Evolutionary conservation across 1,284 basidiomycete genomes (phyloP).

Genomic region (Pterulicium gracile): DNA sequence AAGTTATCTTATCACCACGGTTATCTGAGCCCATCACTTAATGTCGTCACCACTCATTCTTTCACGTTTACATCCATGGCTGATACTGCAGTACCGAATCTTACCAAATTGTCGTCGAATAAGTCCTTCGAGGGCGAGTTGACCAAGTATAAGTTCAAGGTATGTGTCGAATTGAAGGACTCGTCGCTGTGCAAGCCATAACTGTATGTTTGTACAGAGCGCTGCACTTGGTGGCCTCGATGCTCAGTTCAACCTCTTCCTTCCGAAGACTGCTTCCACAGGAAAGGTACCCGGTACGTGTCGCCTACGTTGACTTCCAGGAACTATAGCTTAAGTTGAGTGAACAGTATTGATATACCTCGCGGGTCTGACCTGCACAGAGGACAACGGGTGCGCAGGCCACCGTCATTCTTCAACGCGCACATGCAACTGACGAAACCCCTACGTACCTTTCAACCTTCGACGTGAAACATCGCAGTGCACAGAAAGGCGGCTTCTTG

Average conservation of each 20-base stretch:
- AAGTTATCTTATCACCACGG: too few species aligned
- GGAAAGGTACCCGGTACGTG: constrained; percentile 48
- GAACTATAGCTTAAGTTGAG: too few species aligned
- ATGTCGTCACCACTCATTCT: too few species aligned
- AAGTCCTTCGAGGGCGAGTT: constrained; percentile 73
- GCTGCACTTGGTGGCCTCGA: constrained; percentile 68
- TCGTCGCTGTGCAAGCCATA: constrained; percentile 1
- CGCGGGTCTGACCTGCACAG: constrained; percentile 90
- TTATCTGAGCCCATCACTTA: too few species aligned
- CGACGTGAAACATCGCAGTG: constrained; percentile 32
- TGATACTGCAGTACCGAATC: too few species aligned
- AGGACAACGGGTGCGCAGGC: constrained; percentile 83
- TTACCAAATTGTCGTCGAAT: constrained; percentile 67
- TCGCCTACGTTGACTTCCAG: background rate
- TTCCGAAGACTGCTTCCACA: constrained; percentile 55
- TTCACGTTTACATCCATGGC: too few species aligned
- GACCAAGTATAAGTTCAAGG: constrained; percentile 83
- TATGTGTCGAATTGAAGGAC: constrained; percentile 15
- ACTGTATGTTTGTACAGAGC: constrained; percentile 19
- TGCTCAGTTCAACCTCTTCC: constrained; percentile 84
- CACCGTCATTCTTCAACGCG: background rate
- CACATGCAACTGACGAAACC: too few species aligned
- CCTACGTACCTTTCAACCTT: too few species aligned
- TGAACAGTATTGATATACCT: constrained; percentile 71
- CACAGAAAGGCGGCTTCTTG: constrained; percentile 85